Evolutionary conservation across 345 rosid genomes (phyloP).

Genomic region (Cochlearia excelsa): DNA sequence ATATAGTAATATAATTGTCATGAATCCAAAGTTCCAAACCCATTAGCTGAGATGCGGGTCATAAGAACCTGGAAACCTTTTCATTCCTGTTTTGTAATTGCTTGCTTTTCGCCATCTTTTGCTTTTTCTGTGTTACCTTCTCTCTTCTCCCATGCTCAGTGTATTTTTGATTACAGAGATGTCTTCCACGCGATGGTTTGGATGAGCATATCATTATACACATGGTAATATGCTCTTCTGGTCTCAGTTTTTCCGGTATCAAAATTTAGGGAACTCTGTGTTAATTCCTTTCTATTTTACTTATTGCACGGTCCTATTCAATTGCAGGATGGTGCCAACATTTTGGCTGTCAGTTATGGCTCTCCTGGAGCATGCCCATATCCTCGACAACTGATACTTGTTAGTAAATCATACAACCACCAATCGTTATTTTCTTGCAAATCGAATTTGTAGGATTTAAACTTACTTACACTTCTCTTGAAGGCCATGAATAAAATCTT

Average conservation of each 20-base stretch:
- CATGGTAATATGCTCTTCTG: constrained; percentile 16
- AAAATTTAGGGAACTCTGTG: constrained; percentile 2
- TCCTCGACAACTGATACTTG: constrained; percentile 24
- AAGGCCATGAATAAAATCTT: not conserved
- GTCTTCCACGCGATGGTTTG: constrained; percentile 27
- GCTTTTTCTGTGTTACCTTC: not conserved
- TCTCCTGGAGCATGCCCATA: constrained; percentile 25
- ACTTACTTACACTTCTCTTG: not conserved
- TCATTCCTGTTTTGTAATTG: not conserved
- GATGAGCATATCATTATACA: constrained; percentile 24
- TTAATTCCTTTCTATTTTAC: not conserved
- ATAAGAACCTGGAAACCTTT: not conserved
- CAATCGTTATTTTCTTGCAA: not conserved
- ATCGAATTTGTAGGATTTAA: not conserved
- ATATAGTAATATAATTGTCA: not conserved
- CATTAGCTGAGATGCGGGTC: not conserved
- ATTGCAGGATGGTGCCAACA: constrained; percentile 27
- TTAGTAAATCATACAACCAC: not conserved
- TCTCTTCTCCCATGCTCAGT: not conserved
- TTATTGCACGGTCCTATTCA: not conserved
- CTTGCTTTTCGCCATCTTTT: not conserved
- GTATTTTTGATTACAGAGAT: constrained; percentile 17
- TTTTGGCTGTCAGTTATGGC: constrained; percentile 28
- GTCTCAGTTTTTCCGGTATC: not conserved
- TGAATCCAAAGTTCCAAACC: not conserved